phyloP scores from a whole-genome alignment of 75 land plant genomes.

The Pseudotsuga menziesii region DNA sequence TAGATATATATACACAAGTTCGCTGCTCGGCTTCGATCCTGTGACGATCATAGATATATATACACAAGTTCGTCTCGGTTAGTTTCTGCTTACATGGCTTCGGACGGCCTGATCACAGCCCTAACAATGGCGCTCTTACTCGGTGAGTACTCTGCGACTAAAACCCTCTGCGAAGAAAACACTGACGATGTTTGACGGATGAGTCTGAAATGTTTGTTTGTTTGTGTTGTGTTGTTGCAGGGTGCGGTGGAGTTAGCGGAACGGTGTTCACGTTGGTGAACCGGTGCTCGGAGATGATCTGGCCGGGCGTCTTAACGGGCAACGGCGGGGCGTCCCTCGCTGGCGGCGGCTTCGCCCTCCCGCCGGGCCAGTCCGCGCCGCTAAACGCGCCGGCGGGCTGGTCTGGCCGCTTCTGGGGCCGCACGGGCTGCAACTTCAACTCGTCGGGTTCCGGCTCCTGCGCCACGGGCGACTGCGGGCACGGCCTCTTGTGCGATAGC shows the following conservation, averaged over 20 bases:
- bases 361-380: neutral
- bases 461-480: slow-evolving; percentile 82
- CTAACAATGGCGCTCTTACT: too few relatives aligned
- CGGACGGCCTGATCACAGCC: too few relatives aligned
- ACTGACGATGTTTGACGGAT: too few relatives aligned
- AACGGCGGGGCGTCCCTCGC: slow-evolving; percentile 2
- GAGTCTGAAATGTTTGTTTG: too few relatives aligned
- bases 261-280: slow-evolving; percentile 4
- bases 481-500: slow-evolving; percentile 36
- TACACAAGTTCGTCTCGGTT: too few relatives aligned
- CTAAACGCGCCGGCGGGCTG: slow-evolving; percentile 19
- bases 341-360: slow-evolving; percentile 20
- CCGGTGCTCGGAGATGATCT: slow-evolving; percentile 8
- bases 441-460: slow-evolving; percentile 33
- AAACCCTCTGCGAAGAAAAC: too few relatives aligned
- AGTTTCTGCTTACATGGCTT: too few relatives aligned
- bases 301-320: slow-evolving; percentile 14
- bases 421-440: slow-evolving; percentile 35
- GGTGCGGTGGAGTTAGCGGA: neutral
- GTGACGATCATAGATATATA: too few relatives aligned
- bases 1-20: too few relatives aligned
- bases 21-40: too few relatives aligned
- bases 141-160: too few relatives aligned
- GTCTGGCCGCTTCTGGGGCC: slow-evolving; percentile 43
- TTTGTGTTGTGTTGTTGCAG: too few relatives aligned